Conservation (phyloP, 2,329 filamentous ascomycete species). For the Colletotrichum viniferum region DNA sequence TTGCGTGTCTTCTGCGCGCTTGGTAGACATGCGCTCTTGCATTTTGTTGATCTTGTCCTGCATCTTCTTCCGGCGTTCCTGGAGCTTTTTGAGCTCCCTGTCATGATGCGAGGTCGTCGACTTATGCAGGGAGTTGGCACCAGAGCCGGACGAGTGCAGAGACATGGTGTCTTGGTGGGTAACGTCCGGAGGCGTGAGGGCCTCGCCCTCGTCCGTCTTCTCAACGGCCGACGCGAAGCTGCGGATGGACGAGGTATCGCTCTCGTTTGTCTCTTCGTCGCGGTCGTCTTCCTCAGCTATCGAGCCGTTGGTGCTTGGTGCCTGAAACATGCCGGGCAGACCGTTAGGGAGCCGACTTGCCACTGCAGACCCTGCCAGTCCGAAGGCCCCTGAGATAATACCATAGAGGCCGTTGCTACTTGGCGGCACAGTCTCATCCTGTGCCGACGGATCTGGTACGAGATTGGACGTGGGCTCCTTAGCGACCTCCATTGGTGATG, state of each 20-base stretch:
- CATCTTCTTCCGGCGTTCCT: slow-evolving; percentile 63
- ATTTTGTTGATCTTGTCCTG: slow-evolving; percentile 66
- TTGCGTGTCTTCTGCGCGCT: slow-evolving; percentile 51
- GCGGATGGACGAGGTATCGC: slow-evolving; percentile 50
- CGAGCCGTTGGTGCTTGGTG: slow-evolving; percentile 29
- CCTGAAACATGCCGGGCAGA: slow-evolving; percentile 30
- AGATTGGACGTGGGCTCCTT: slow-evolving; percentile 37
- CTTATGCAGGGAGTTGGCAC: background rate
- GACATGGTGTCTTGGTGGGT: slow-evolving; percentile 19
- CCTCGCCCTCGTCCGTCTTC: slow-evolving; percentile 32
- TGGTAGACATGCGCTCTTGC: slow-evolving; percentile 50
- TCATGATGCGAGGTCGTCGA: slow-evolving; percentile 51
- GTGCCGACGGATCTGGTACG: slow-evolving; percentile 20
- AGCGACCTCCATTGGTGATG: slow-evolving; percentile 28
- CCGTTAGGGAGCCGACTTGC: slow-evolving; percentile 40
- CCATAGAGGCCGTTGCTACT: slow-evolving; percentile 56
- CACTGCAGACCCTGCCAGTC: slow-evolving; percentile 52
- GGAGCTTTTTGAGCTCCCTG: slow-evolving; percentile 69
- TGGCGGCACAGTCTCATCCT: slow-evolving; percentile 35
- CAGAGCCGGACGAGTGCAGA: slow-evolving; percentile 43
- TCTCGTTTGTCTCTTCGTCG: slow-evolving; percentile 32
- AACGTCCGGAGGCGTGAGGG: slow-evolving; percentile 11
- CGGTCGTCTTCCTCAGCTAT: slow-evolving; percentile 33
- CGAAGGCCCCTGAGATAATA: slow-evolving; percentile 59
- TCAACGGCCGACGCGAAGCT: slow-evolving; percentile 57